These are phyloP conservation scores for Colletotrichum lini DNA, from an alignment of 2,329 filamentous ascomycete species.

Conservation along the genomic window DNA sequence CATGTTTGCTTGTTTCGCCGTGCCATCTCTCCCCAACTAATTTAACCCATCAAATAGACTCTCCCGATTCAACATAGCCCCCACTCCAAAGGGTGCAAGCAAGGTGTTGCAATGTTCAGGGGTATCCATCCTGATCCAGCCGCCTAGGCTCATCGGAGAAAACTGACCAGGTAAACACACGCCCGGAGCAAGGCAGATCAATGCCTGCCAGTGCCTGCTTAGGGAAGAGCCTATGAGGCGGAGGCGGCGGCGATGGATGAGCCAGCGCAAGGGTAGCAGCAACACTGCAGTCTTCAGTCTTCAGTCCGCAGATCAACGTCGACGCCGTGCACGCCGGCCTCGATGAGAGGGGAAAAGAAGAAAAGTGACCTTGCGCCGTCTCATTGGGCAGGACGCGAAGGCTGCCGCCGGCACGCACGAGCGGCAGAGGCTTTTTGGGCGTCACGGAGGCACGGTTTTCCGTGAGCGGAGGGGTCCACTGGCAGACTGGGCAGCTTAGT, in stretches of 20 bases:
- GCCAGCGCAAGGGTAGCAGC: too few relatives aligned
- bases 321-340: constrained; percentile 4
- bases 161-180: too few relatives aligned
- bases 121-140: too few relatives aligned
- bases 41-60: constrained; percentile 5
- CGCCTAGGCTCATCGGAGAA: too few relatives aligned
- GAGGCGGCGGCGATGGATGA: too few relatives aligned
- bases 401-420: too few relatives aligned
- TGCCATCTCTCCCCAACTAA: background rate
- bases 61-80: background rate
- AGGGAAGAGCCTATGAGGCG: too few relatives aligned
- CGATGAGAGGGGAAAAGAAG: background rate
- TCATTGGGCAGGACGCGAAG: constrained; percentile 3
- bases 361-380: background rate
- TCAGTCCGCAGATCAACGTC: background rate
- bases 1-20: constrained; percentile 18
- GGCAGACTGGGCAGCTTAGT: background rate
- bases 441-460: constrained; percentile 14
- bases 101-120: too few relatives aligned
- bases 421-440: constrained; percentile 11
- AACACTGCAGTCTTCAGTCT: too few relatives aligned
- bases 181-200: too few relatives aligned
- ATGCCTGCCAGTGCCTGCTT: too few relatives aligned
- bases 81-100: background rate
- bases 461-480: background rate